A percentile compares a stretch with the other conserved stretches of the same genome.
phyloP scores from a whole-genome alignment of 495 filamentous ascomycete genomes.

The Glutinoglossum americanum region DNA sequence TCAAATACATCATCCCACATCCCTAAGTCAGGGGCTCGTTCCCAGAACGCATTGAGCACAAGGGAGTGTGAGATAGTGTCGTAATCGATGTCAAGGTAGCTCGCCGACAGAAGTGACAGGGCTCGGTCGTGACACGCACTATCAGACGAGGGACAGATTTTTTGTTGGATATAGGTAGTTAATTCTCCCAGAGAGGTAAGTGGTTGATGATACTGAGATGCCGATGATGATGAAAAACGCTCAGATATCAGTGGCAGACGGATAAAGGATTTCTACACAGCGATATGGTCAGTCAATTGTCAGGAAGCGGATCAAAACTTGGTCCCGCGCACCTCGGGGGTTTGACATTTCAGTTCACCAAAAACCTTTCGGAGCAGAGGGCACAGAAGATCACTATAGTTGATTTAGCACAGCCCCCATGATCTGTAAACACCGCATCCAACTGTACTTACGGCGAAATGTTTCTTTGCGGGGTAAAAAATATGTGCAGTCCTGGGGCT shows the following conservation, averaged over 20 bases:
- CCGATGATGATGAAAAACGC: conserved; percentile 40
- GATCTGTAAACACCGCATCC: background rate
- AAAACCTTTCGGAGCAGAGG: conserved; percentile 38
- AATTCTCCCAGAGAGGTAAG: conserved; percentile 35
- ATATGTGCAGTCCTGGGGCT: conserved; percentile 65
- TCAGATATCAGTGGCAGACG: conserved; percentile 35
- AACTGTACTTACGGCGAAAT: background rate
- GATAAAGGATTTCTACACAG: conserved; percentile 42
- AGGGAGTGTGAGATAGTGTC: conserved; percentile 45
- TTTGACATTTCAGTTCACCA: conserved; percentile 24
- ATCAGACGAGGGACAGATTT: conserved; percentile 27
- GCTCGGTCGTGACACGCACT: conserved; percentile 19
- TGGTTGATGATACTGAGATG: conserved; percentile 45
- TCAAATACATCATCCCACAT: conserved; percentile 29
- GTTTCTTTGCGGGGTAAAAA: conserved; percentile 37
- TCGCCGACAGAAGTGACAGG: conserved; percentile 24
- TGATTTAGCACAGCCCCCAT: conserved; percentile 2
- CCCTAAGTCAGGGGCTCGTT: conserved; percentile 18
- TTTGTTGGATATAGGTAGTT: conserved; percentile 31
- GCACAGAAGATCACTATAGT: conserved; percentile 36
- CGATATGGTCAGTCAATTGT: conserved; percentile 1
- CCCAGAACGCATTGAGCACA: conserved; percentile 40
- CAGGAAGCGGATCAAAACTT: background rate
- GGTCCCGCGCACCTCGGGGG: conserved; percentile 6
- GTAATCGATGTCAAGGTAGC: conserved; percentile 58